Evolutionary conservation across 2,329 filamentous ascomycete genomes (phyloP).

Genomic region (Hymenoscyphus fraxineus): DNA sequence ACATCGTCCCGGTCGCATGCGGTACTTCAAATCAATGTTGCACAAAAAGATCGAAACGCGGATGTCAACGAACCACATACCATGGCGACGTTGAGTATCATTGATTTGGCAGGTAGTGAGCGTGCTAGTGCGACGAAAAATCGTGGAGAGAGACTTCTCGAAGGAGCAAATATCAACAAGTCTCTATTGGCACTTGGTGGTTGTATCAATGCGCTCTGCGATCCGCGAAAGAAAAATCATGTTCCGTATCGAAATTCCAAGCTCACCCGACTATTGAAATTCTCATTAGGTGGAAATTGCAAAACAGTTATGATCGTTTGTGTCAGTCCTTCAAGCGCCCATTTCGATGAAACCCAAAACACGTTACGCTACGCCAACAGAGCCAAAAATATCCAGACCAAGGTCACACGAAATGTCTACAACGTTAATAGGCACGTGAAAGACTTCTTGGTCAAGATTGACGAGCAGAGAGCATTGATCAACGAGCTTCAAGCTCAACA

Average conservation of each 20-base stretch:
- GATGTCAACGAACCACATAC: constrained; percentile 91
- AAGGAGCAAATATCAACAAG: constrained; percentile 99
- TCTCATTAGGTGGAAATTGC: constrained; percentile 95
- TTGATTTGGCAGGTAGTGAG: constrained; percentile 94
- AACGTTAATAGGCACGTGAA: constrained; percentile 99
- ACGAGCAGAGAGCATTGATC: constrained; percentile 96
- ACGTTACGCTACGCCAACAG: constrained; percentile 95
- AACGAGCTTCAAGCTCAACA: constrained; percentile 92
- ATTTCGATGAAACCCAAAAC: constrained; percentile 98
- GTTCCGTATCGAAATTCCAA: constrained; percentile 98
- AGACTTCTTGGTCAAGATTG: constrained; percentile 98
- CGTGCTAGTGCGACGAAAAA: constrained; percentile 96
- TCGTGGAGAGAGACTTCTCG: constrained; percentile 80
- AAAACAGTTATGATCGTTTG: constrained; percentile 99
- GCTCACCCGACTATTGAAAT: constrained; percentile 90
- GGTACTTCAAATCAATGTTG: constrained; percentile 93
- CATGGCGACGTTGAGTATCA: constrained; percentile 97
- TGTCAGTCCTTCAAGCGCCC: constrained; percentile 90
- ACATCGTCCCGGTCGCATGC: constrained; percentile 97
- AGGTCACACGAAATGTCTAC: constrained; percentile 98
- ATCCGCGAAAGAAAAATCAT: constrained; percentile 85
- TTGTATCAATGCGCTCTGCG: constrained; percentile 97
- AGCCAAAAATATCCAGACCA: constrained; percentile 99
- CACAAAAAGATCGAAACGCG: constrained; percentile 90
- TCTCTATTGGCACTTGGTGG: constrained; percentile 90